phyloP scores from a whole-genome alignment of 208 protist genomes.

The Trypanosoma grayi region DNA sequence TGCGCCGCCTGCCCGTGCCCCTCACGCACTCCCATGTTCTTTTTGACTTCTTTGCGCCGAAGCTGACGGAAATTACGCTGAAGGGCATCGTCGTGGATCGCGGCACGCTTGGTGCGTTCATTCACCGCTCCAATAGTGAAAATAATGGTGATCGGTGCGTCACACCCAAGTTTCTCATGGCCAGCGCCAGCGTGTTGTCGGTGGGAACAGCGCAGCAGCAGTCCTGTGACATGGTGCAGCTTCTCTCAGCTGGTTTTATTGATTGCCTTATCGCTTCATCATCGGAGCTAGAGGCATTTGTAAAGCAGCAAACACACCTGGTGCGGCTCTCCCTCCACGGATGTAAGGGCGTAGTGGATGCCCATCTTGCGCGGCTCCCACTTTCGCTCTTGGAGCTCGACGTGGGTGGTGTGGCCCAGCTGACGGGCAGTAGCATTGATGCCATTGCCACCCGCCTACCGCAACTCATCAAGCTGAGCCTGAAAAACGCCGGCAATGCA shows the following conservation, averaged over 20 bases:
- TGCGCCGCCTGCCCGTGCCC: slow-evolving; percentile 27
- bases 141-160: not conserved
- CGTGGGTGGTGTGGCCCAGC: slow-evolving; percentile 19
- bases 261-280: slow-evolving; percentile 17
- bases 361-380: slow-evolving; percentile 13
- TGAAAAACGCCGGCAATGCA: slow-evolving; percentile 23
- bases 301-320: slow-evolving; percentile 24
- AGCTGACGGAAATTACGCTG: slow-evolving; percentile 24
- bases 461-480: slow-evolving; percentile 23
- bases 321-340: slow-evolving; percentile 25
- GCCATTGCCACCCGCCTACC: slow-evolving; percentile 11
- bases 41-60: slow-evolving; percentile 28
- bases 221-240: not conserved
- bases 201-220: not conserved
- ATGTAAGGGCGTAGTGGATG: slow-evolving; percentile 24
- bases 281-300: slow-evolving; percentile 21
- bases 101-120: slow-evolving; percentile 23
- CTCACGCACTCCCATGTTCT: slow-evolving; percentile 25
- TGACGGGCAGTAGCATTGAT: slow-evolving; percentile 18
- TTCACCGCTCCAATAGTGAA: not conserved
- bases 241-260: slow-evolving; percentile 27
- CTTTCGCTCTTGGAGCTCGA: slow-evolving; percentile 28
- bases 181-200: not conserved
- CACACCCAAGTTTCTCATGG: not conserved
- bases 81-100: slow-evolving; percentile 27